Base-by-base conservation (phyloP, 306 rosid species). In the Trichosanthes cucumerina region DNA sequence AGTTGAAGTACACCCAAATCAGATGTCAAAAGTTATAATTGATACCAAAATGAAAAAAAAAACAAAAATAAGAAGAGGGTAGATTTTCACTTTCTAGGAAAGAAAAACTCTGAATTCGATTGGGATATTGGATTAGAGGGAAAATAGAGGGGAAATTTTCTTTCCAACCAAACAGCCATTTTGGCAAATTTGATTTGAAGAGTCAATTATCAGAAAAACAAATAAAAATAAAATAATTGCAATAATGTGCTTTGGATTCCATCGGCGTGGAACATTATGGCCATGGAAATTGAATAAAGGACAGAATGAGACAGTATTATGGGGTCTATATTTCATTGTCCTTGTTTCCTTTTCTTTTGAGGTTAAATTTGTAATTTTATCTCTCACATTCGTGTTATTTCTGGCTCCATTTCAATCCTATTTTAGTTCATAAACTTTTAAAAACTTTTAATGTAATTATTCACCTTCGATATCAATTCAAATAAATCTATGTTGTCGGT, bases 291-390 rank as follows among this genome's bases (percentile, higher is more conserved):
- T 68, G 19, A 39, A 19, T 68, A 68, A 66, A 68, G 52, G 74
- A 68, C 74, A 39, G 31, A 62, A 68, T 68, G 74, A 68, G 74
- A 68, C 74, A 68, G 33, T 68, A 68, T 68, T 10, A 68, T 68
- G 19, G 52, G 28, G 4, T 39, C 18, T 10, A 9, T 68, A 68
- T 68, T 68, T 68, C 74, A 9, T 38, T 68, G 33, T 68, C 49
- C 50, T 6, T 16, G 1, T 64, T 64, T 36, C 13, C 34, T 62
- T 62, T 54, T 54, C 59, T 19, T 23, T 4, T 58, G 16, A 58
- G 64, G 64, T 9, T 9, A 58, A 23, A 23, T 23, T 9, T 58
- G 64, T 58, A 23, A 9, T 23, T 23, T 58, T 8, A 0, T 2
- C 26, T 47, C 12, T 0, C 59, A 54, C 16, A 6, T 54, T 19